These are phyloP conservation scores for Fusarium nanum DNA, from an alignment of 2,329 filamentous ascomycete species.

Conservation along the genomic window DNA sequence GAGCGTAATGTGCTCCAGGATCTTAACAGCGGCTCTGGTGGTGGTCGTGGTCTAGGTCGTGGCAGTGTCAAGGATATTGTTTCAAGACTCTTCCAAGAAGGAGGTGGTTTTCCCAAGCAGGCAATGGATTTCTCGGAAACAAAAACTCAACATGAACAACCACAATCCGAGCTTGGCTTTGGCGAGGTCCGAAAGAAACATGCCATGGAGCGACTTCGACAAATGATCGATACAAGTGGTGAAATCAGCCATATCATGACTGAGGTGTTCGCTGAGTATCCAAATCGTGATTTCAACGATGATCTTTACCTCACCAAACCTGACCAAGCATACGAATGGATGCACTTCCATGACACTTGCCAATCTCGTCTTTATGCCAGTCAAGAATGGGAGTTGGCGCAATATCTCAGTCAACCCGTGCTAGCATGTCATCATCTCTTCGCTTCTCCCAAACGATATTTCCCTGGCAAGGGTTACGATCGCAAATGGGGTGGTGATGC, in stretches of 20 bases:
- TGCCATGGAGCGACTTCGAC: constrained; percentile 75
- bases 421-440: constrained; percentile 94
- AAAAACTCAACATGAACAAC: constrained; percentile 64
- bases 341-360: constrained; percentile 90
- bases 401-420: constrained; percentile 87
- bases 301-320: constrained; percentile 92
- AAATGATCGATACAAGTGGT: constrained; percentile 83
- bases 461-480: constrained; percentile 56
- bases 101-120: constrained; percentile 78
- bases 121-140: constrained; percentile 55
- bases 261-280: constrained; percentile 88
- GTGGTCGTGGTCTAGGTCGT: constrained; percentile 76
- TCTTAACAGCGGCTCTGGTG: constrained; percentile 76
- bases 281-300: constrained; percentile 89
- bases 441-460: constrained; percentile 72
- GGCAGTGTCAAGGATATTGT: constrained; percentile 81
- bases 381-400: constrained; percentile 92
- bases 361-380: constrained; percentile 81
- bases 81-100: constrained; percentile 80
- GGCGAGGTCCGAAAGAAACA: constrained; percentile 78
- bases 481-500: constrained; percentile 58
- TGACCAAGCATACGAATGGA: constrained; percentile 89
- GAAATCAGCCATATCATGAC: constrained; percentile 82
- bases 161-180: constrained; percentile 73
- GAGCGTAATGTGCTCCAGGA: constrained; percentile 77